Evolutionary conservation across 2,329 filamentous ascomycete genomes (phyloP), one percentile per base, ranked within the genome.

Genomic region (Arthrinium puccinioides): DNA sequence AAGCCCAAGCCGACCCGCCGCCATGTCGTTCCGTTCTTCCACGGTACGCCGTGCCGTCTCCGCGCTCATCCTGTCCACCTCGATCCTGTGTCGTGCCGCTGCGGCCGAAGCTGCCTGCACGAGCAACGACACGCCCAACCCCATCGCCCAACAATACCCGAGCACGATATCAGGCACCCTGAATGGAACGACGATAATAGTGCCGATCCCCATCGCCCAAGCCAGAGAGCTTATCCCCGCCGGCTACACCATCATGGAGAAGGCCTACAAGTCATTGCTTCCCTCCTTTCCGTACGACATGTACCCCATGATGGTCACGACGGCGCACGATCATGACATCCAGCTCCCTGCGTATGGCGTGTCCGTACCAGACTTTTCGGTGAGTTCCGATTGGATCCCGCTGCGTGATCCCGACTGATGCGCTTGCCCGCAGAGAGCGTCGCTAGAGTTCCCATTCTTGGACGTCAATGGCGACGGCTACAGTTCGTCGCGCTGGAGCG

Each of bases 361-460:
- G 35, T 57, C 56, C 3, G 53, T 70, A 6, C 54, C 63, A 0
- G 70, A 74, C 48, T 74, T 74, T 34, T 60, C 64, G 18, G 69
- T 73, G 54, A 48, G 67, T 47, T 3, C 15, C 20, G 6, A 14
- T 3, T 27, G n/a, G 6, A 10, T n/a, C 8, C 6, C 9, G n/a
- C 11, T 1, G 20, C 11, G 23, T 30, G 16, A 27, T 15, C 4
- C 16, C n/a, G 27, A 18, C 35, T 40, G 30, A 38, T 14, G 11
- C 10, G 38, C 21, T 34, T 37, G 38, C 47, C 52, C 38, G 55
- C 46, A 75, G 72, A 67, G 67, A 25, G 56, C 66, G 14, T 64
- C 67, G 8, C 64, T 74, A 42, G 66, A 71, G 44, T 77, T 75
- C 40, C 74, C 74, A 1, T 78, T 77, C 49, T 41, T 77, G 25